Evolutionary conservation across 164 flowering plant genomes (phyloP).

Genomic region (Taxillus chinensis): DNA sequence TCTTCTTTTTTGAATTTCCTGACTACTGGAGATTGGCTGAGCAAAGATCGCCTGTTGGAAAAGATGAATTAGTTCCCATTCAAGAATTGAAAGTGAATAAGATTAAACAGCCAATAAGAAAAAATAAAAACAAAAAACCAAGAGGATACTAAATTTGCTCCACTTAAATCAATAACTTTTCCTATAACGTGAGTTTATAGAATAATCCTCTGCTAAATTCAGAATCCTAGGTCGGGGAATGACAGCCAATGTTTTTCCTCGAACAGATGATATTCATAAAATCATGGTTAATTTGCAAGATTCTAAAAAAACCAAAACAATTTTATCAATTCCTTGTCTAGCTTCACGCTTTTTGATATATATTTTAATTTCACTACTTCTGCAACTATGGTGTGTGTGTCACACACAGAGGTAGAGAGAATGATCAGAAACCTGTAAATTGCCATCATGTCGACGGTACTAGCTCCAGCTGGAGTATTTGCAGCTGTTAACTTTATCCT

Average conservation of each 20-base stretch:
- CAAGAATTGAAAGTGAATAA: too few relatives aligned
- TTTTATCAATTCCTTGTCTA: neutral
- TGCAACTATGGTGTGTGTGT: neutral
- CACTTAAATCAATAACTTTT: too few relatives aligned
- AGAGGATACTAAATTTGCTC: too few relatives aligned
- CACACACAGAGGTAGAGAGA: slow-evolving; percentile 5
- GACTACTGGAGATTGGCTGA: slow-evolving; percentile 64
- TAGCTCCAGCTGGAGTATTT: slow-evolving; percentile 37
- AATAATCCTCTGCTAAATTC: too few relatives aligned
- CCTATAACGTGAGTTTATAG: too few relatives aligned
- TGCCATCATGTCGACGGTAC: slow-evolving; percentile 71
- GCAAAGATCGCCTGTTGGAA: slow-evolving; percentile 70
- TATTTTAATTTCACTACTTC: neutral
- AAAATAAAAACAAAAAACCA: too few relatives aligned
- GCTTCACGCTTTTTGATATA: neutral
- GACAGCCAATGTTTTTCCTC: too few relatives aligned
- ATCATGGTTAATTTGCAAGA: too few relatives aligned
- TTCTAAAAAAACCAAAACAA: too few relatives aligned
- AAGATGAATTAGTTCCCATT: neutral
- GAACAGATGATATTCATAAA: too few relatives aligned
- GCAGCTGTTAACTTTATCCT: slow-evolving; percentile 33
- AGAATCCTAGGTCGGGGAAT: too few relatives aligned
- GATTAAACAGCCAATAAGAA: too few relatives aligned
- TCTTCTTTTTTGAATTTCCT: slow-evolving; percentile 15
- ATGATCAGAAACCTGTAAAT: slow-evolving; percentile 56